Percentiles rank a stretch among this genome's conserved stretches.
Evolutionary conservation across 2,329 filamentous ascomycete genomes (phyloP).

Genomic region (Colletotrichum sp.): DNA sequence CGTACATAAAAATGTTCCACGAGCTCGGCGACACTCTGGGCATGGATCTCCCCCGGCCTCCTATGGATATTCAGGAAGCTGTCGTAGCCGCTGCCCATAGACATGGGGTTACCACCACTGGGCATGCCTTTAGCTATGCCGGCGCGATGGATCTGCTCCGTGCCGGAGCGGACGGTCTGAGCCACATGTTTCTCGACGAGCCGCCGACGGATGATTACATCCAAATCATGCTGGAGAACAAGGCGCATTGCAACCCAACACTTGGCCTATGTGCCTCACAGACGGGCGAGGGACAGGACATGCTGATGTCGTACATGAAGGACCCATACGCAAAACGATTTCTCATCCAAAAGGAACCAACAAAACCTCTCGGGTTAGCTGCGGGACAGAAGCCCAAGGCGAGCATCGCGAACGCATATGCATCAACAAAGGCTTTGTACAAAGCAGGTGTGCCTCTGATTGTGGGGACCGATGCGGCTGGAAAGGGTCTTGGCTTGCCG

Average conservation of each 20-base stretch:
- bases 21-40: conserved; percentile 48
- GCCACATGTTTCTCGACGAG: conserved; percentile 34
- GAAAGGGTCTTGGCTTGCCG: conserved; percentile 9
- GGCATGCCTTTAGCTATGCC: conserved; percentile 28
- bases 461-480: conserved; percentile 22
- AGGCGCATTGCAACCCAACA: conserved; percentile 27
- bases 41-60: conserved; percentile 39
- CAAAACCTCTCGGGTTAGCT: neutral
- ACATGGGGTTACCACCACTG: conserved; percentile 28
- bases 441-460: conserved; percentile 18
- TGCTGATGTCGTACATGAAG: conserved; percentile 22
- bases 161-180: conserved; percentile 31
- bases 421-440: conserved; percentile 14
- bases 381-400: neutral
- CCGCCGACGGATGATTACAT: conserved; percentile 26
- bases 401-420: conserved; percentile 19
- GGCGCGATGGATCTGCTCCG: conserved; percentile 31
- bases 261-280: conserved; percentile 24
- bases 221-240: conserved; percentile 25
- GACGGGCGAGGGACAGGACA: conserved; percentile 25
- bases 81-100: conserved; percentile 42
- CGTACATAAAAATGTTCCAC: conserved; percentile 58
- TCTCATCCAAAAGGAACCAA: neutral
- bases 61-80: conserved; percentile 46
- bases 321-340: neutral